phyloP scores from a whole-genome alignment of 495 filamentous ascomycete genomes.

The Aspergillus haitiensis region DNA sequence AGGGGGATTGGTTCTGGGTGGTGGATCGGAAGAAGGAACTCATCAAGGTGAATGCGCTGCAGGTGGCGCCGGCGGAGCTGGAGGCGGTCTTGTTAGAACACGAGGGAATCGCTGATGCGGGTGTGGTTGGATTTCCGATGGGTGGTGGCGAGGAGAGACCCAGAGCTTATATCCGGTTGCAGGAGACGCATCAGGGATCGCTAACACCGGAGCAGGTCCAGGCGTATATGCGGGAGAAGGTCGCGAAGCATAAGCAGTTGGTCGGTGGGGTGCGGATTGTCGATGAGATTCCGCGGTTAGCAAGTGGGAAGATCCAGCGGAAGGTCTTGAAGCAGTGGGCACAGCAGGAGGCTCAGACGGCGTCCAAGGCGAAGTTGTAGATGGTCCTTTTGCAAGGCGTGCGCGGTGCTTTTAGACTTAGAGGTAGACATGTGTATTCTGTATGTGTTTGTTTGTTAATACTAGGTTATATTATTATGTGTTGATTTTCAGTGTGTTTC shows the following conservation, averaged over 20 bases:
- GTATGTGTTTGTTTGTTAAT: no score
- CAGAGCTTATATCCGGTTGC: conserved; percentile 20
- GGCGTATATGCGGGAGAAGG: conserved; percentile 51
- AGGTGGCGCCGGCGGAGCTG: conserved; percentile 51
- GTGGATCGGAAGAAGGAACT: conserved; percentile 48
- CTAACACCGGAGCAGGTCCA: conserved; percentile 55
- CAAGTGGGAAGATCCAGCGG: conserved; percentile 48
- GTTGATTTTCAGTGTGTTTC: no score
- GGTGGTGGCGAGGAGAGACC: conserved; percentile 22
- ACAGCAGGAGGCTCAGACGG: conserved; percentile 1
- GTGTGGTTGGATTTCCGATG: conserved; percentile 32
- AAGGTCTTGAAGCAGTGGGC: conserved; percentile 42
- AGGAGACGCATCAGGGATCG: conserved; percentile 24
- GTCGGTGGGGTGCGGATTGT: conserved; percentile 61
- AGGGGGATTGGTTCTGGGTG: conserved; percentile 42
- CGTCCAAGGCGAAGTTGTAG: background rate
- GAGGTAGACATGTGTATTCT: background rate
- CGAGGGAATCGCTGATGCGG: conserved; percentile 44
- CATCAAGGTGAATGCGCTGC: conserved; percentile 46
- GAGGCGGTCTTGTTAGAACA: conserved; percentile 46
- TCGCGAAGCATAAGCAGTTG: conserved; percentile 64
- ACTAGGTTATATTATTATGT: no score
- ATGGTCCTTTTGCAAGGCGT: background rate
- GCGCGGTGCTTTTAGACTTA: background rate
- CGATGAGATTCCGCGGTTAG: conserved; percentile 56